These are phyloP conservation scores for Pichia sp. DNA, from an alignment of 1,139 yeast species.

Conservation along the genomic window DNA sequence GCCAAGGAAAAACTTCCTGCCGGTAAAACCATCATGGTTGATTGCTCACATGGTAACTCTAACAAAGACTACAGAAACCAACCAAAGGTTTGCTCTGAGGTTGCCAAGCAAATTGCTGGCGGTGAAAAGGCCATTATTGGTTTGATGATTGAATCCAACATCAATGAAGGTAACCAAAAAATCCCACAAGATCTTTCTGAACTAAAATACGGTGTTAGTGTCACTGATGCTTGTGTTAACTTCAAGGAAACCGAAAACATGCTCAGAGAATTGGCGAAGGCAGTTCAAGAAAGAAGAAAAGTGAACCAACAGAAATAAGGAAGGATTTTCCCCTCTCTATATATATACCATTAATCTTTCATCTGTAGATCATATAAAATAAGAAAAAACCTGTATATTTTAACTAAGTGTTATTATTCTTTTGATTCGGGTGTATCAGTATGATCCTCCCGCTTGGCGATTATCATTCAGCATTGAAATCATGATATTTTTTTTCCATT, in stretches of 20 bases:
- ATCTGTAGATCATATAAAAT: not conserved
- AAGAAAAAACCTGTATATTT: not conserved
- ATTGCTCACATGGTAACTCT: conserved; percentile 97
- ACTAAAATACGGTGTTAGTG: conserved; percentile 90
- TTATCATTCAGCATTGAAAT: too few species aligned
- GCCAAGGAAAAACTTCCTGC: conserved; percentile 58
- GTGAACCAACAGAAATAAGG: not conserved
- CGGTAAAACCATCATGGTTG: conserved; percentile 70
- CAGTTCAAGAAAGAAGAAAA: conserved; percentile 76
- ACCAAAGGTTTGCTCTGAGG: conserved; percentile 74
- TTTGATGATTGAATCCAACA: conserved; percentile 92
- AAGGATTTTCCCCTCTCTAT: not conserved
- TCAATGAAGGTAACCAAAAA: conserved; percentile 86
- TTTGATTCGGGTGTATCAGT: too few species aligned
- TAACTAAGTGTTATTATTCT: too few species aligned
- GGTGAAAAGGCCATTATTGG: conserved; percentile 84
- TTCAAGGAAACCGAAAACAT: conserved; percentile 86
- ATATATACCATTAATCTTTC: not conserved
- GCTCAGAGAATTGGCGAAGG: conserved; percentile 69
- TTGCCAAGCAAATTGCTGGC: conserved; percentile 69
- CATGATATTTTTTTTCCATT: too few species aligned
- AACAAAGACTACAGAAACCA: conserved; percentile 90
- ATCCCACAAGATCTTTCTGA: conserved; percentile 67
- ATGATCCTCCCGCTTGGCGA: too few species aligned
- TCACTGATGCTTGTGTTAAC: conserved; percentile 93